These are phyloP conservation scores for Epicoccum sorghinum DNA, from an alignment of 2,329 filamentous ascomycete genomes.

Conservation along the genomic window DNA sequence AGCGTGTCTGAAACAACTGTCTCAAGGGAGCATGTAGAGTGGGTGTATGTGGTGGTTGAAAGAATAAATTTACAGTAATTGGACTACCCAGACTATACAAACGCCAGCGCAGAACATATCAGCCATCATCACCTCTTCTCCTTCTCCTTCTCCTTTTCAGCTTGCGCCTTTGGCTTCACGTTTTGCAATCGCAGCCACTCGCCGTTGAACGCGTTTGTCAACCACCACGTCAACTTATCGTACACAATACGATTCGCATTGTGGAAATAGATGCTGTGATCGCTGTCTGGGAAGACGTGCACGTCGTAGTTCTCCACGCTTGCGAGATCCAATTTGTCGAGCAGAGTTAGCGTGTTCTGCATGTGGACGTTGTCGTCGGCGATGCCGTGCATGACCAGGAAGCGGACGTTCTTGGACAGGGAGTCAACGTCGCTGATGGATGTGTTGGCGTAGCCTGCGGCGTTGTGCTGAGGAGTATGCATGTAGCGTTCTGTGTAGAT, in stretches of 20 bases:
- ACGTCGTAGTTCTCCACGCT: conserved; percentile 93
- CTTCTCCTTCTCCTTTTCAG: conserved; percentile 23
- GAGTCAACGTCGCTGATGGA: conserved; percentile 76
- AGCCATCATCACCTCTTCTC: conserved; percentile 9
- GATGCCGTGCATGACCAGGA: conserved; percentile 95
- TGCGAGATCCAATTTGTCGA: conserved; percentile 84
- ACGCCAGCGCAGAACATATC: not conserved
- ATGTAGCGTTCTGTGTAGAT: conserved; percentile 98
- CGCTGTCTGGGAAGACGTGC: conserved; percentile 94
- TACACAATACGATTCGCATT: conserved; percentile 91
- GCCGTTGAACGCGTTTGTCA: conserved; percentile 96
- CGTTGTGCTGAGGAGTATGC: conserved; percentile 88
- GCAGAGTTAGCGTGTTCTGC: conserved; percentile 86
- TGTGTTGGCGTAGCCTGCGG: conserved; percentile 74
- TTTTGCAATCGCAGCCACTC: conserved; percentile 75
- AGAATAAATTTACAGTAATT: no score
- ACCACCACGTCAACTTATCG: conserved; percentile 86
- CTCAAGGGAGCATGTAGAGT: no score
- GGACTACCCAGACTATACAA: not conserved
- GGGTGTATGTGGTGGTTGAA: no score
- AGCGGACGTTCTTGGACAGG: conserved; percentile 78
- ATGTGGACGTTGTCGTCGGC: conserved; percentile 97
- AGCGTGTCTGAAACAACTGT: no score
- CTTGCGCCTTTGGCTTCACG: conserved; percentile 54
- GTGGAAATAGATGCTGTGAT: conserved; percentile 95